Base-by-base conservation (phyloP, 2,329 filamentous ascomycete species). In the Myrmaecium sp. region DNA sequence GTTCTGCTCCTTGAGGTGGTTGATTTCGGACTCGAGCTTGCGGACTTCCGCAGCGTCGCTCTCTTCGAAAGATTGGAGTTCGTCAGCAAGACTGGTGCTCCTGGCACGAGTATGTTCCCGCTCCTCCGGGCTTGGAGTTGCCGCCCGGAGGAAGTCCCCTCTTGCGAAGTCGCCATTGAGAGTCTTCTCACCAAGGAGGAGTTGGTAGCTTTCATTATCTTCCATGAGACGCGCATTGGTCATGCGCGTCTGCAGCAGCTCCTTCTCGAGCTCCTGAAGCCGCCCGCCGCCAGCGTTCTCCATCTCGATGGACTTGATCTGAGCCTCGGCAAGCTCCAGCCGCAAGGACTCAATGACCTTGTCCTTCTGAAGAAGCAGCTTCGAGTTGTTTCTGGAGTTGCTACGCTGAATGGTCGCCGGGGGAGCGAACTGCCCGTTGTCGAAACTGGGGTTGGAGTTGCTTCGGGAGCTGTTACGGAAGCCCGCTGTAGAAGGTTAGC, bases 131-230 rank as follows among this genome's bases (percentile, higher is more conserved):
- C 41, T 36, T 5, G 54, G 47, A 12, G 57, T 51, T 22, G 49
- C 43, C 28, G 59, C 52, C 30, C 62, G 76, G 58, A 80, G 71
- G 50, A 92, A 82, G 43, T 86, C 78, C 40, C 67, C 77, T 46
- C 77, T 82, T 43, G 69, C 67, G 47, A 94, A 86, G 46, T 95
- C 86, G 16, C 89, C 89, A 46, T 91, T 93, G 31, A 98, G 66
- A 1, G 89, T 95, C 62, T 83, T 86, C 52, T 95, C 84, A 45
- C 83, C 82, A 14, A 98, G 70, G 11, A 98, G 70, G 19, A 95
- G 67, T 54, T 95, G 86, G 54, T 93, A 98, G 55, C 83, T 92
- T 55, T 98, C 89, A 44, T 95, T 95, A 53, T 98, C 89, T 55
- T 98, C 89, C 79, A 94, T 89, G 35, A 98, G 62, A 23, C 84